Percentiles rank a stretch among this genome's conserved stretches.
Conservation (phyloP, 1,139 yeast genomes). For the Yamadazyma triangularis region DNA sequence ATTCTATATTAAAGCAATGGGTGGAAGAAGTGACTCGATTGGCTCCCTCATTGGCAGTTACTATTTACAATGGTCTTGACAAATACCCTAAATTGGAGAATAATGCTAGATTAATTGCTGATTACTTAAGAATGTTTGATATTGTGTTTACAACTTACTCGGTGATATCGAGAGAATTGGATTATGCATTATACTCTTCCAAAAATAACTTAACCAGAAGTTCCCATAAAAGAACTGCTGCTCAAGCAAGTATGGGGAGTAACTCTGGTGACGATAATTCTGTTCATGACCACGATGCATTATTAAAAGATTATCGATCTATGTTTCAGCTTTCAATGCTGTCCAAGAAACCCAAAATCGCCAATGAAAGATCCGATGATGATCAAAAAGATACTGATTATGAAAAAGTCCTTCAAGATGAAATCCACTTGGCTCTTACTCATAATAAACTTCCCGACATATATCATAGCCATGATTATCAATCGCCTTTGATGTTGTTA, state of each 20-base stretch:
- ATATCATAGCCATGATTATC: conserved; percentile 43
- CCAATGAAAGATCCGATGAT: conserved; percentile 21
- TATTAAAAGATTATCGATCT: conserved; percentile 21
- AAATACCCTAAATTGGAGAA: conserved; percentile 42
- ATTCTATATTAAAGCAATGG: conserved; percentile 83
- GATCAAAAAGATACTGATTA: conserved; percentile 27
- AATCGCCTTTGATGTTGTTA: conserved; percentile 77
- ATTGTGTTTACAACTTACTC: conserved; percentile 79
- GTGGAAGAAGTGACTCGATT: conserved; percentile 60
- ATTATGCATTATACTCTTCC: conserved; percentile 71
- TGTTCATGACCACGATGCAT: conserved; percentile 9
- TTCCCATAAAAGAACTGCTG: conserved; percentile 8
- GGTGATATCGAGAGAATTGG: conserved; percentile 68
- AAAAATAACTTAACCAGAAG: conserved; percentile 50
- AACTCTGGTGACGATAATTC: not conserved
- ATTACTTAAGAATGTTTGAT: conserved; percentile 54
- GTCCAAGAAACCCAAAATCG: conserved; percentile 23
- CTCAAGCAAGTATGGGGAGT: not conserved
- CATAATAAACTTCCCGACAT: conserved; percentile 26
- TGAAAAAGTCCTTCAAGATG: conserved; percentile 35
- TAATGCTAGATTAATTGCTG: conserved; percentile 41
- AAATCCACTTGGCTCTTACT: conserved; percentile 27
- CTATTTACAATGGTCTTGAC: conserved; percentile 60
- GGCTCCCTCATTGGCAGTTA: conserved; percentile 53
- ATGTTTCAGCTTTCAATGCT: conserved; percentile 26